These are phyloP conservation scores for Psilocybe cyanescens DNA, from an alignment of 768 basidiomycete species.

Conservation along the genomic window DNA sequence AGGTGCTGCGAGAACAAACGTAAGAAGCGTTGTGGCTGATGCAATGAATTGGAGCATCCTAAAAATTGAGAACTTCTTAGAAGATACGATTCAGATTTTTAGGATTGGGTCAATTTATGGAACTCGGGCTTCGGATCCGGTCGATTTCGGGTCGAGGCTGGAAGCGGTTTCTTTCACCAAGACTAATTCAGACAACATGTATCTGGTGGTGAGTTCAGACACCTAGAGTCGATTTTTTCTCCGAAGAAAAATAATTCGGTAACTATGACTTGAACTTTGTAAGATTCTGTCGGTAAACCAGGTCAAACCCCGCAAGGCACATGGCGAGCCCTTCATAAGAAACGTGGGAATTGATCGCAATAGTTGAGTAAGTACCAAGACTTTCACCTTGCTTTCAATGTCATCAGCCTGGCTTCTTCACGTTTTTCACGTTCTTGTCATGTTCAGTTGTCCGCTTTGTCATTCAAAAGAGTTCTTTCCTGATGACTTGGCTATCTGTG, in stretches of 20 bases:
- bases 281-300: background rate
- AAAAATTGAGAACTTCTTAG: slow-evolving; percentile 10
- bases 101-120: slow-evolving; percentile 11
- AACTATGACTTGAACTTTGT: background rate
- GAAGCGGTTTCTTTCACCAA: background rate
- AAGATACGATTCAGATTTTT: background rate
- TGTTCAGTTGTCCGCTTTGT: background rate
- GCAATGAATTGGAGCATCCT: slow-evolving; percentile 15
- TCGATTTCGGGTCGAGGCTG: background rate
- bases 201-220: background rate
- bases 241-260: background rate
- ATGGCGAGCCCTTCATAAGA: background rate
- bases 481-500: background rate
- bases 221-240: background rate
- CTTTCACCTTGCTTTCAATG: too few relatives aligned
- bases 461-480: too few relatives aligned
- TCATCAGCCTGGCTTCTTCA: too few relatives aligned
- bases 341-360: background rate
- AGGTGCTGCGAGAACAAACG: slow-evolving; percentile 6
- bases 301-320: background rate
- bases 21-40: slow-evolving; percentile 7
- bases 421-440: too few relatives aligned
- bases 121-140: background rate
- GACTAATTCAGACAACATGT: background rate
- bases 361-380: too few relatives aligned